Evolutionary conservation across 805 yeast genomes (phyloP), one percentile per base, ranked within the genome.

Genomic region (Saccharomycopsis fermentans): DNA sequence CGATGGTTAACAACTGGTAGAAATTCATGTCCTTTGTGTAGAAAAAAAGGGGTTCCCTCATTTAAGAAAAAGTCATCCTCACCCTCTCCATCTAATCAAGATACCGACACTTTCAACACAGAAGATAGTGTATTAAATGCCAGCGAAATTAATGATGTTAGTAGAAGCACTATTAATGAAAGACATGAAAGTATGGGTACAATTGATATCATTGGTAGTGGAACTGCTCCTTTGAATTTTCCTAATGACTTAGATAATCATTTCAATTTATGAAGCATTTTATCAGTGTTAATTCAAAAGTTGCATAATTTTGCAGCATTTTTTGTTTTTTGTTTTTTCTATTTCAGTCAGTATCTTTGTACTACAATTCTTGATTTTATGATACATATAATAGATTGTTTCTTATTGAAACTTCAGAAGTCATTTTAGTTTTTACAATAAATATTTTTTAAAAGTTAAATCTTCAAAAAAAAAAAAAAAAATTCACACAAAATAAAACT

Each of bases 11-110:
- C 73, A 27, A 74, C 73, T 11, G 79, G 82, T 39, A 75, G 78
- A 62, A 82, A 81, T 63, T 75, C 77, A 19, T 82, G 86, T 66
- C 86, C 86, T 6, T 68, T 81, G 53, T 82, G 86, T 63, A 70
- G 86, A 52, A 69, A 74, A 4, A 71, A 72, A 60, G 82, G 81
- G 17, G 73, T 74, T 19, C 53, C 62, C 14, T 59, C 59, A 2
- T 56, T 54, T 1, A 56, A 52, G 52, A 60, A 60, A 55, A 58
- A 55, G 17, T 11, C 26, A 16, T 43, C 50, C 11, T 21, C 50
- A 3, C 14, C 35, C 12, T 16, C 29, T 4, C 16, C 50, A 19
- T 24, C 27, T 43, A 16, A 43, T 43, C 29, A 21, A 19, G 2
- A 27, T 43, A 6, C 50, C 14, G 24, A 21, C 14, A 24, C 6